phyloP scores from a whole-genome alignment of 331 rosid genomes.

The Quercus lobata region DNA sequence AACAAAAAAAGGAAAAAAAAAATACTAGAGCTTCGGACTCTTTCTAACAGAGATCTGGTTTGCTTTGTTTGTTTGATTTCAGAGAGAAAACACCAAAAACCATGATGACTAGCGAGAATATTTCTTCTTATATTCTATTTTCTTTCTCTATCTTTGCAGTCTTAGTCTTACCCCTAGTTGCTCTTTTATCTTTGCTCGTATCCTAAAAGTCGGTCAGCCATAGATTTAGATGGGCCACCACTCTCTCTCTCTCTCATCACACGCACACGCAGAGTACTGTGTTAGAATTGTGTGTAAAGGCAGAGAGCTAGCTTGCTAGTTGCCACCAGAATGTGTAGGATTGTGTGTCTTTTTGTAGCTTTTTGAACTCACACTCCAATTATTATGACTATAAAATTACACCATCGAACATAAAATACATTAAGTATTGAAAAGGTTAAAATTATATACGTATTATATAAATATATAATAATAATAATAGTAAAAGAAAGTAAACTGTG shows the following conservation, averaged over 20 bases:
- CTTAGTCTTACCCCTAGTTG: conserved; percentile 30
- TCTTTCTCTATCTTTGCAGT: conserved; percentile 21
- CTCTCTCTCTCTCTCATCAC: conserved; percentile 15
- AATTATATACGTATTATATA: no score
- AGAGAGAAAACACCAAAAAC: conserved; percentile 55
- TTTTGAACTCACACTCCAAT: conserved; percentile 53
- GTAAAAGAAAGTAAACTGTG: neutral
- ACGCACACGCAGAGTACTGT: conserved; percentile 34
- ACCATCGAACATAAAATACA: neutral
- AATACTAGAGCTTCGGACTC: conserved; percentile 31
- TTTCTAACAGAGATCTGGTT: conserved; percentile 24
- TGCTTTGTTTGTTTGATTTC: conserved; percentile 52
- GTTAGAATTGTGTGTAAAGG: conserved; percentile 38
- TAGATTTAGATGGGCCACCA: conserved; percentile 63
- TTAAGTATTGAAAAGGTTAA: neutral
- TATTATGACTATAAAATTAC: conserved; percentile 5
- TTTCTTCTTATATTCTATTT: neutral
- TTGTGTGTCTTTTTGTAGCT: conserved; percentile 31
- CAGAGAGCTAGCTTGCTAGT: conserved; percentile 22
- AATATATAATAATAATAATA: no score
- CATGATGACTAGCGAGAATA: conserved; percentile 29
- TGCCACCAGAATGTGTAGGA: conserved; percentile 38
- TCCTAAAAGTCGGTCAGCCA: conserved; percentile 64
- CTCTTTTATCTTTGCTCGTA: conserved; percentile 37
- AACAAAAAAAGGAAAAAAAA: conserved; percentile 26